Evolutionary conservation across 345 rosid species (phyloP), one percentile per base, ranked within the genome.

Genomic region (Hibiscus syriacus): DNA sequence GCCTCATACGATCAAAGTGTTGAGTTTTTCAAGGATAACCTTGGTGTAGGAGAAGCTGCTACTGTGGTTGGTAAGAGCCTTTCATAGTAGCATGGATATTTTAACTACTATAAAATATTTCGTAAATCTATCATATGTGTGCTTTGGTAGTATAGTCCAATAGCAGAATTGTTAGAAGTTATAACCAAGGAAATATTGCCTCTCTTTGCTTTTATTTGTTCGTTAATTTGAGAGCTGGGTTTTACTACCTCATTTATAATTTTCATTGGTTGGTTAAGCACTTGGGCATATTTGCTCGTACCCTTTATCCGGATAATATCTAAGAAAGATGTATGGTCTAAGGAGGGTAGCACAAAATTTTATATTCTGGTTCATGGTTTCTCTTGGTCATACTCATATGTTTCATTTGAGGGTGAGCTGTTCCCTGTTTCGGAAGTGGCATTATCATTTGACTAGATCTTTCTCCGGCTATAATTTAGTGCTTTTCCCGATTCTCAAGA

Each of bases 1-100:
- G 57, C 57, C 14, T 53, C 57, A 10, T 53, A 53, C 4, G 57
- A 53, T 53, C 57, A 53, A 53, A 23, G 57, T 53, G 57, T 53
- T 23, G 57, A 53, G 29, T 53, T 53, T 53, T 53, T 20, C 57
- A 53, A 53, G 57, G 57, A 53, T 53, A 17, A 20, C 30, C 57
- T 53, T 53, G 57, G 57, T 30, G 1, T 53, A 23, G 57, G 57
- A 53, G 57, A 53, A 53, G 30, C 30, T 22, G 57, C 57, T 53
- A 53, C 57, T 1, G 57, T 53, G 57, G 25, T 53, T 10, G 57
- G 57, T 53, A 11, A 22, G 30, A 53, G 0, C 10, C 29, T 53
- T 53, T 49, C 23, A 0, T 45, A 48, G 22, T n/a, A 6, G 53
- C 53, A 17, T 49, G 23, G 23, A 49, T 17, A 17, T 49, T n/a